These are phyloP conservation scores for Paraphoma sp. DNA, from an alignment of 2,329 filamentous ascomycete genomes.

Conservation along the genomic window DNA sequence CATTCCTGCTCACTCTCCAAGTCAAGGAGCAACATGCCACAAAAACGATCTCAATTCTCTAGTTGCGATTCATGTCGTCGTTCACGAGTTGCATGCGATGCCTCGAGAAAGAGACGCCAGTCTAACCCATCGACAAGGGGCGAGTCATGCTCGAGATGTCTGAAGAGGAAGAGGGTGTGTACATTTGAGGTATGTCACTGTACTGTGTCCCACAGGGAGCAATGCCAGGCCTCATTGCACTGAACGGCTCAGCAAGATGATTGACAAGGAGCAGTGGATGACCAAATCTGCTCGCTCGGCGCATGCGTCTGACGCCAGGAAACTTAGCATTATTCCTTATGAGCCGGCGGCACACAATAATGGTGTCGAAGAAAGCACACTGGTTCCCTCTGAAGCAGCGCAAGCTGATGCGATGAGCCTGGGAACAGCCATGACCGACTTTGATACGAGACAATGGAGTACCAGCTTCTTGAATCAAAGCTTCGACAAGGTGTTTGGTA, in stretches of 20 bases:
- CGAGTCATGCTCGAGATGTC: neutral
- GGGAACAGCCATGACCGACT: neutral
- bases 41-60: slow-evolving; percentile 14
- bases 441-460: neutral
- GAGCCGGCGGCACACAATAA: too few species aligned
- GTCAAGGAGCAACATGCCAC: neutral
- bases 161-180: neutral
- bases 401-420: neutral
- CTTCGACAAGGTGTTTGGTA: slow-evolving; percentile 12
- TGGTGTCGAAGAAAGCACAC: too few species aligned
- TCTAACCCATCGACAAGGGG: neutral
- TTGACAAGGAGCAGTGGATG: neutral
- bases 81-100: slow-evolving; percentile 19
- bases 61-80: slow-evolving; percentile 18
- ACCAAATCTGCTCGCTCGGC: too few species aligned
- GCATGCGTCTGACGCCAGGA: too few species aligned
- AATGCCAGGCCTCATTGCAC: neutral
- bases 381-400: too few species aligned
- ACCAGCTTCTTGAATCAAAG: slow-evolving; percentile 6
- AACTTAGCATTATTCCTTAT: too few species aligned
- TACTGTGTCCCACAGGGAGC: neutral
- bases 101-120: slow-evolving; percentile 5
- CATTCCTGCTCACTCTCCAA: neutral
- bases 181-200: neutral
- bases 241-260: neutral